Conservation (phyloP, 2,329 filamentous ascomycete genomes). For the Ophiocordyceps unilateralis region DNA sequence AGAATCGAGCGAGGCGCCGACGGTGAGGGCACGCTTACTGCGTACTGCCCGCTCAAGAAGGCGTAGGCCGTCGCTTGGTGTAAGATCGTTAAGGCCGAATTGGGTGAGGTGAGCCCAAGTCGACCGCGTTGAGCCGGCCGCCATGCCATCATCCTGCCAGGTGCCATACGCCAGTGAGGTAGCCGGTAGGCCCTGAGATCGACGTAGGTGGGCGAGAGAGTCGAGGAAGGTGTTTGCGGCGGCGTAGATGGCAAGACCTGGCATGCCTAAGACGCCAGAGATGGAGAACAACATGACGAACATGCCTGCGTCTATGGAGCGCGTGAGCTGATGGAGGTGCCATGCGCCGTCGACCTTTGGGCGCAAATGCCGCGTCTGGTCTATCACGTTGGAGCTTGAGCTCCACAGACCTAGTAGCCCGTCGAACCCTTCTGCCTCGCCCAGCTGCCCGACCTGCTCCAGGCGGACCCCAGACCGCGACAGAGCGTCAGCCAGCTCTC, state of each 20-base stretch:
- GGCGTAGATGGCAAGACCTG: slow-evolving; percentile 20
- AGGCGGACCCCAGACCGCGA: slow-evolving; percentile 1
- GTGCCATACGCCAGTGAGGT: slow-evolving; percentile 3
- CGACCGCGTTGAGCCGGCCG: slow-evolving; percentile 1
- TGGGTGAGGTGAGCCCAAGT: slow-evolving; percentile 2
- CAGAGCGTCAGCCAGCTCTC: no score
- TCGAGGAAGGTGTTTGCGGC: slow-evolving; percentile 23
- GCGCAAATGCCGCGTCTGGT: slow-evolving; percentile 4
- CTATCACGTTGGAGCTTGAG: no score
- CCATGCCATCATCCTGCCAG: slow-evolving; percentile 4
- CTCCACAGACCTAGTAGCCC: slow-evolving; percentile 4
- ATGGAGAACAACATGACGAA: slow-evolving; percentile 18
- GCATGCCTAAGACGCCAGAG: slow-evolving; percentile 14
- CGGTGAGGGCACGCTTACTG: slow-evolving; percentile 3
- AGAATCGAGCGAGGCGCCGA: background rate
- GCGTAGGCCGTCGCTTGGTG: slow-evolving; percentile 1
- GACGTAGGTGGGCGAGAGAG: slow-evolving; percentile 17
- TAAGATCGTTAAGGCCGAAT: slow-evolving; percentile 3
- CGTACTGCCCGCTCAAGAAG: slow-evolving; percentile 1
- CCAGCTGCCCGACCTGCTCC: slow-evolving; percentile 1
- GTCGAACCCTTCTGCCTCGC: slow-evolving; percentile 1
- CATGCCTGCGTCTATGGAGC: slow-evolving; percentile 12
- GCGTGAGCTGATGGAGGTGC: slow-evolving; percentile 13
- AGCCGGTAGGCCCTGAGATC: slow-evolving; percentile 5
- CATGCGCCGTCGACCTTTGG: slow-evolving; percentile 17